Evolutionary conservation across 2,329 filamentous ascomycete species (phyloP).

Genomic region (Trichoderma sp.): DNA sequence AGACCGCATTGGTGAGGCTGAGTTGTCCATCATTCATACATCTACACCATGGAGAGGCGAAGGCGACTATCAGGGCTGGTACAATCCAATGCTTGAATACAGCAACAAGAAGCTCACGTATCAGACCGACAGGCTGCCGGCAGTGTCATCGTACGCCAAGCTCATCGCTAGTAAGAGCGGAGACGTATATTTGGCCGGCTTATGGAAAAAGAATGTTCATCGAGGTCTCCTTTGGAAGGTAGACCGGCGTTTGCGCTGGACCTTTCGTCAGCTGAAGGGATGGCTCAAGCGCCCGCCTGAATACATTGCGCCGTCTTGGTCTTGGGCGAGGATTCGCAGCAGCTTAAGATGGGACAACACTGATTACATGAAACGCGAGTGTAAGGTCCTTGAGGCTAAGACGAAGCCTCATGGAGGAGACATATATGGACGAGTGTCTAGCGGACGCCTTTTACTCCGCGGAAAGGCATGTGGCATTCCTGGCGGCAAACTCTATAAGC

Average conservation of each 20-base stretch:
- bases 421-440: not conserved
- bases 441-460: not conserved
- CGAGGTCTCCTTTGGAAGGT: not conserved
- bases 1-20: not conserved
- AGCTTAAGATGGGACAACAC: not conserved
- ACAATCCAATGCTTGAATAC: not conserved
- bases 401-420: not conserved
- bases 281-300: not conserved
- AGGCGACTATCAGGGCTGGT: not conserved
- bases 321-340: not conserved
- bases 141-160: not conserved
- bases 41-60: not conserved
- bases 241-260: not conserved
- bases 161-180: not conserved
- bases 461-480: not conserved
- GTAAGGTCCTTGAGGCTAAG: not conserved
- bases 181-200: not conserved
- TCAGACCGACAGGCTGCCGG: not conserved
- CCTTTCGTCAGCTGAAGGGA: not conserved
- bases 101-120: not conserved
- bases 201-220: conserved; percentile 1
- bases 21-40: not conserved
- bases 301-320: conserved; percentile 4
- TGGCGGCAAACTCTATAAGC: not conserved
- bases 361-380: not conserved